Conservation (phyloP, 139 green algal genomes). For the Coelastrella sp. region DNA sequence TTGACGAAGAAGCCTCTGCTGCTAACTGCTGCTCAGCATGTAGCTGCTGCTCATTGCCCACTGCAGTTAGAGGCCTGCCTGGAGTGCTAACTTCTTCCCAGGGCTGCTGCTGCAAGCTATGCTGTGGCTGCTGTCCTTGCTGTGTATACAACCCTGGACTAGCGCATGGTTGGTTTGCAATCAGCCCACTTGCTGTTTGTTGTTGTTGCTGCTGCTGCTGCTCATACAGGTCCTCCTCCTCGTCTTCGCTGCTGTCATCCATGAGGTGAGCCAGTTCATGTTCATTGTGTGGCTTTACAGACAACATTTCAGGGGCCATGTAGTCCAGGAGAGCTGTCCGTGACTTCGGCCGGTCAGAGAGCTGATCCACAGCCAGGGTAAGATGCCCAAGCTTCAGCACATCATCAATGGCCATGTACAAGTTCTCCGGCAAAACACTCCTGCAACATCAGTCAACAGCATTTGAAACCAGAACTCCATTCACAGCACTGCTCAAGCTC, state of each 20-base stretch:
- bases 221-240: not conserved
- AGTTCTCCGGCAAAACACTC: conserved; percentile 62
- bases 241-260: not conserved
- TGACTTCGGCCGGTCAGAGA: conserved; percentile 44
- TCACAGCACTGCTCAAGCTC: too few species aligned
- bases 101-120: conserved; percentile 6
- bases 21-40: too few species aligned
- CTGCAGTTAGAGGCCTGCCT: too few species aligned
- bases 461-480: not conserved
- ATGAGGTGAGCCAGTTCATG: conserved; percentile 41
- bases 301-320: conserved; percentile 69
- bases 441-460: conserved; percentile 43
- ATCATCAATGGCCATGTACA: conserved; percentile 57
- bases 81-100: too few species aligned
- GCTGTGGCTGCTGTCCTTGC: not conserved
- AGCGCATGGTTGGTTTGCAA: not conserved
- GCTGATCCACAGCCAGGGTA: conserved; percentile 46
- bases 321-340: conserved; percentile 60
- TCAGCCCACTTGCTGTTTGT: not conserved
- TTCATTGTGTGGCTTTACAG: conserved; percentile 44
- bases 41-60: conserved; percentile 5
- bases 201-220: conserved; percentile 9
- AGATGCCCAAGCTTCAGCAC: conserved; percentile 58
- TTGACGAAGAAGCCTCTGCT: not conserved
- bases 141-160: not conserved